Evolutionary conservation across 2,329 filamentous ascomycete genomes (phyloP), one percentile per base, ranked within the genome.

Genomic region (Plenodomus biglobosus): DNA sequence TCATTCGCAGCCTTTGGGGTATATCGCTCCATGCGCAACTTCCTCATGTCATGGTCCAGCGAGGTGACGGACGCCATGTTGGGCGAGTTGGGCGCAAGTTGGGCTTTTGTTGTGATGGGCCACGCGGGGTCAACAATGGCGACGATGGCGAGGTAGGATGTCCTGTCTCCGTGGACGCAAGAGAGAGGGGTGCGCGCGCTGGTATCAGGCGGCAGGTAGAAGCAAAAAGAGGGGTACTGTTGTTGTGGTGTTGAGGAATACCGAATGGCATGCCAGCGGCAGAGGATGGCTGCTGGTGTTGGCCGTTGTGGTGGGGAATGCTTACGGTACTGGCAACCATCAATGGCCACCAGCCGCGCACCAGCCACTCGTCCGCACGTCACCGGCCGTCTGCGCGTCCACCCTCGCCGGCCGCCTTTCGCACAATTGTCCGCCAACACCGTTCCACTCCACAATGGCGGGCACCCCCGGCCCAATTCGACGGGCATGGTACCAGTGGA

Each of bases 41-140:
- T 91, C 80, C 90, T 89, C 84, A 99, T 81, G 78, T 99, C 94
- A 74, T 92, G 92, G 75, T 97, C 94, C 52, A 99, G 79, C 55
- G 90, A 96, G 56, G 90, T 83, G 24, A 97, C 92, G 34, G 92
- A 96, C 62, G 92, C 92, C 92, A 97, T 97, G 58, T 51, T 49
- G 52, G 54, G 34, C 39, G 39, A 27, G 38, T 50, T 55, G 58
- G 48, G 56, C 50, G 49, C 53, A 48, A 56, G 47, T 47, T 27
- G 40, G 44, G 48, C 48, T 46, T 6, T 32, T 32, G 27, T 32
- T 32, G 27, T 32, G 38, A 44, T 55, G 50, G 47, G 46, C n/a
- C 42, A 44, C 43, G 36, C 27, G 39, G 20, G 42, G 37, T 38
- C 21, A 40, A 17, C 20, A 43, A 37, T 18, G 44, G 24, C 38